Base-by-base conservation (phyloP, 148 eudicot genomes). In the Camellia lanceoleosa region DNA sequence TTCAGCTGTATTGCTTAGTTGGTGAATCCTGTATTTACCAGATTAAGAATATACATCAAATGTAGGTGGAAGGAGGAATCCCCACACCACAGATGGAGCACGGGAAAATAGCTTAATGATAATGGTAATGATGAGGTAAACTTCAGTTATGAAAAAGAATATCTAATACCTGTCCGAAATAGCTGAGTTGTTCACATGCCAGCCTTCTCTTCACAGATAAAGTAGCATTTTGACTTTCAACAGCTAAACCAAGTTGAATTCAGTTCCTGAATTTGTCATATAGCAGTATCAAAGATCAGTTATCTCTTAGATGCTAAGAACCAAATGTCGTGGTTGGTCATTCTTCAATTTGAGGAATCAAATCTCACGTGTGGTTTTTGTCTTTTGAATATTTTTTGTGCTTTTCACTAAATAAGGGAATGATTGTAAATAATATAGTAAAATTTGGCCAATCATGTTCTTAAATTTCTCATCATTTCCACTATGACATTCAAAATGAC, bases 181-280 rank as follows among this genome's bases (percentile, higher is more conserved):
- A 96, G 78, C 91, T 91, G 18, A 89, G 84, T 80, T 85, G 87
- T 82, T 96, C 99, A 73, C 99, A 96, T 46, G 99, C 99, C 82
- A 96, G 82, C 79, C 99, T 91, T 87, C 99, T 87, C 84, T 93
- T 96, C 64, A 96, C 98, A 5, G 99, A 86, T 85, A 91, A 83
- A 80, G 91, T 92, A 12, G 92, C 99, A 65, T 93, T 92, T 81
- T 88, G 93, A 83, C 91, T 87, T 77, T 91, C 97, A 47, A 92
- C 84, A 73, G 99, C 99, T 84, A 92, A 74, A 23, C 94, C 92
- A 68, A 96, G 94, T 86, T 96, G 99, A 80, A 92, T 73, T 84
- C 99, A 81, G 99, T 96, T 83, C 91, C 99, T 93, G 89, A 70
- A 85, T 83, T 73, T 66, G 68, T 59, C 74, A 71, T 18, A 73